These are phyloP conservation scores for Fusarium lyarnte DNA, from an alignment of 2,329 filamentous ascomycete genomes.

Conservation along the genomic window DNA sequence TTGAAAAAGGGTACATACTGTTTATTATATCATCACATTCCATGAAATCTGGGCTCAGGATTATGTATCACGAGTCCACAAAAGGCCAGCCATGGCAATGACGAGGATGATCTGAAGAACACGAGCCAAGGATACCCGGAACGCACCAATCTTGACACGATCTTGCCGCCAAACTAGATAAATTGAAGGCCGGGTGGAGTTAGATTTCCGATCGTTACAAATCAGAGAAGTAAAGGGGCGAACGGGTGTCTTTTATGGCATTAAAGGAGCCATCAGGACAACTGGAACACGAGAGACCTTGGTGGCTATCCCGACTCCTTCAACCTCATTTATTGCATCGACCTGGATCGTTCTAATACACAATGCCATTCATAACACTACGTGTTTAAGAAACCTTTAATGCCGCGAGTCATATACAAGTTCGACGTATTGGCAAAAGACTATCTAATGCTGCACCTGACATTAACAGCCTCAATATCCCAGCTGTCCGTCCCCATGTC, in stretches of 20 bases:
- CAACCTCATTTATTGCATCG: no score
- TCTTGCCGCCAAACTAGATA: rapidly evolving
- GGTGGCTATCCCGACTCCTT: not conserved
- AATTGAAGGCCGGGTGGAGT: not conserved
- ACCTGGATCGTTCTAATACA: no score
- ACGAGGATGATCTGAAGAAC: no score
- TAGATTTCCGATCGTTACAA: not conserved
- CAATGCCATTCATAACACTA: not conserved
- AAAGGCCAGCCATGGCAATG: no score
- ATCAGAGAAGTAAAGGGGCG: rapidly evolving
- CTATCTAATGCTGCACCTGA: no score
- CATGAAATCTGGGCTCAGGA: no score
- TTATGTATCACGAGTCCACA: not conserved
- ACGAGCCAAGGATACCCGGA: not conserved
- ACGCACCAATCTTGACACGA: not conserved
- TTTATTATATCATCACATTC: no score
- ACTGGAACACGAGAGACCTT: no score
- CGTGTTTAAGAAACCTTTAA: rapidly evolving
- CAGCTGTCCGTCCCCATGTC: not conserved
- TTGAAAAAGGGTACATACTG: no score
- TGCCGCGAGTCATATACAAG: not conserved
- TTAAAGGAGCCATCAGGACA: not conserved
- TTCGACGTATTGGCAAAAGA: not conserved
- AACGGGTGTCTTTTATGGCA: not conserved
- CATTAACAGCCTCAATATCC: not conserved